Base-by-base conservation (phyloP, 768 basidiomycete species). In the Neoboletus brunneissimus region DNA sequence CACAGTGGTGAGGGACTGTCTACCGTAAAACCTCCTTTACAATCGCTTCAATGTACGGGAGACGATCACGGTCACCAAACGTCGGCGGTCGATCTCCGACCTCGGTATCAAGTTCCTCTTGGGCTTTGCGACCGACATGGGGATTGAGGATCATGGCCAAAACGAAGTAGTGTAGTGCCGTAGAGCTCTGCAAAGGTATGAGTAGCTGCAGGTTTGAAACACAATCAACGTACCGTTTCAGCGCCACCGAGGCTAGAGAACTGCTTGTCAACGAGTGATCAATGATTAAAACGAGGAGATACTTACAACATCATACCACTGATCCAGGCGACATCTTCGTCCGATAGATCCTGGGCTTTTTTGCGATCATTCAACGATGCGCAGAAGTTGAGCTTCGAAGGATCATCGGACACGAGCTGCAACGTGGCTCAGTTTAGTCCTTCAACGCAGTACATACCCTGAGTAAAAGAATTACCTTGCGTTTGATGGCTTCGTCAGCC, bases 241-340 rank as follows among this genome's bases (percentile, higher is more conserved):
- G 57, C 48, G 11, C 57, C 57, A 2, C 35, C 57, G 8, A 58
- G 48, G 43, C 57, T 53, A 13, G 8, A 15, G 18, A 38, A 10
- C 8, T 4, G 12, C 4, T n/a, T 20, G 18, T 50, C 35, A 50
- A n/a, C 18, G 35, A 10, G 35, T 1, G 12, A 35, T 25, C 2
- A 25, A 37, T 35, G 16, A 4, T 25, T 4, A 13, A n/a, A 20
- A 13, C 9, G 13, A 27, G n/a, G n/a, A n/a, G 18, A 5, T 27
- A 22, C 42, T 44, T 45, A 55, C 57, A 58, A 58, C 29, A 50
- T 58, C 48, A 48, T 44, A 10, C 53, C 56, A 10, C 53, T 49
- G 6, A 49, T 54, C 56, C 56, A 57, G 5, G 56, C 57, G 34
- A 58, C 57, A 34, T 55, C 57, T 31, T 54, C 57, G 31, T 58